Conservation (phyloP, 2,329 filamentous ascomycete species). For the Pseudopithomyces maydicus region DNA sequence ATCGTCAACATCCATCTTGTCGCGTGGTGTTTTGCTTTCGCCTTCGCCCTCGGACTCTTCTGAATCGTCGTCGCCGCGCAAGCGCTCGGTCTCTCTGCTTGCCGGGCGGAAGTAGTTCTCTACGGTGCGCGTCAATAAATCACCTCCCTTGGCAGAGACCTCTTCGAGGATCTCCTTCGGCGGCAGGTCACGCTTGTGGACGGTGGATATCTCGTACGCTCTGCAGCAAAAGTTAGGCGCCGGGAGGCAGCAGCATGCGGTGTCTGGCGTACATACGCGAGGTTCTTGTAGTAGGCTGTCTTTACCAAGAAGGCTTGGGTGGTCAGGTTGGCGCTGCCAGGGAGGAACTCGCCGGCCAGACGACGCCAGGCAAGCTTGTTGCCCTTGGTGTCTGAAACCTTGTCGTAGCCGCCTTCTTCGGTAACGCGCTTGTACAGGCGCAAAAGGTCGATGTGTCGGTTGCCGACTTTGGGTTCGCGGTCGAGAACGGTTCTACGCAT, state of each 20-base stretch:
- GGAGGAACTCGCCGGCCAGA: conserved; percentile 76
- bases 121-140: conserved; percentile 75
- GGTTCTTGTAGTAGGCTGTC: conserved; percentile 86
- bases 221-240: conserved; percentile 33
- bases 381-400: conserved; percentile 68
- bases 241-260: conserved; percentile 2
- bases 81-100: conserved; percentile 52
- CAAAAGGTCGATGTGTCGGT: conserved; percentile 75
- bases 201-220: conserved; percentile 81
- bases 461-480: conserved; percentile 79
- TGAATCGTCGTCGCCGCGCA: conserved; percentile 60
- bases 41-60: conserved; percentile 51
- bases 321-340: conserved; percentile 74
- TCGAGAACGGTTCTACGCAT: conserved; percentile 70
- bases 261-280: conserved; percentile 62
- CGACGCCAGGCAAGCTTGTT: conserved; percentile 85
- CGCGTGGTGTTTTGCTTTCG: conserved; percentile 55
- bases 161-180: conserved; percentile 88
- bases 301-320: conserved; percentile 88
- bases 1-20: conserved; percentile 56
- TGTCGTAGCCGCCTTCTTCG: conserved; percentile 82
- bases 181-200: conserved; percentile 80
- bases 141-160: conserved; percentile 76
- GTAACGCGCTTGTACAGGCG: conserved; percentile 80
- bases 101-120: conserved; percentile 70